Percentiles rank a stretch among this genome's conserved stretches.
Evolutionary conservation across 2,329 filamentous ascomycete genomes (phyloP).

Genomic region (Trichoderma sp.): DNA sequence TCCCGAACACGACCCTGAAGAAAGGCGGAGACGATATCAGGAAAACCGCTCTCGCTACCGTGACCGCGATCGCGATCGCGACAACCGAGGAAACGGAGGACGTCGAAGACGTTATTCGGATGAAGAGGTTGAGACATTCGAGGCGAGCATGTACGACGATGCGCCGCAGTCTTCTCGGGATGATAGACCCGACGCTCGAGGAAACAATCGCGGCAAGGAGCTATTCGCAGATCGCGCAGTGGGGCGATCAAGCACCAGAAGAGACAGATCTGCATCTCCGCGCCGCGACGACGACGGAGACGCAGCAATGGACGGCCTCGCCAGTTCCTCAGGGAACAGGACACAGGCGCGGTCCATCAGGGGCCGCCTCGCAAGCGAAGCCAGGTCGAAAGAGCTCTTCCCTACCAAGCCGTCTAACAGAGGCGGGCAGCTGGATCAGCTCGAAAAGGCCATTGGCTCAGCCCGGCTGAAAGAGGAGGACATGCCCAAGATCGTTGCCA

Average conservation of each 20-base stretch:
- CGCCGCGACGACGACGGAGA: slow-evolving; percentile 44
- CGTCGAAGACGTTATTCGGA: slow-evolving; percentile 41
- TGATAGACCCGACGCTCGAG: slow-evolving; percentile 30
- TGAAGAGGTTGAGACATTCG: slow-evolving; percentile 58
- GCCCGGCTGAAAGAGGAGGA: slow-evolving; percentile 38
- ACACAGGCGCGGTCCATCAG: slow-evolving; percentile 35
- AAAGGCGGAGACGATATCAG: slow-evolving; percentile 60
- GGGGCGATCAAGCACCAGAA: slow-evolving; percentile 31
- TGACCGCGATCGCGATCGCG: slow-evolving; percentile 36
- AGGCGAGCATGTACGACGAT: slow-evolving; percentile 83
- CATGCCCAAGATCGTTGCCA: slow-evolving; percentile 58
- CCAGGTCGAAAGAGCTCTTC: slow-evolving; percentile 40
- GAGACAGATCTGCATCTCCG: slow-evolving; percentile 53
- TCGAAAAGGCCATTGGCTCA: slow-evolving; percentile 41
- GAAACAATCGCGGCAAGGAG: slow-evolving; percentile 55
- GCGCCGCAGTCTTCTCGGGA: slow-evolving; percentile 38
- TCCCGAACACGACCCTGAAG: slow-evolving; percentile 81
- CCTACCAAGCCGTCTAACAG: slow-evolving; percentile 33
- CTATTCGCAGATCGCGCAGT: slow-evolving; percentile 53
- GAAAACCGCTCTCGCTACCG: slow-evolving; percentile 61
- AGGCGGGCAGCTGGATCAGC: slow-evolving; percentile 37
- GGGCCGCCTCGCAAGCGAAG: slow-evolving; percentile 33
- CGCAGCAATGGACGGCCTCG: slow-evolving; percentile 35
- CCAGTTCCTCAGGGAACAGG: slow-evolving; percentile 36
- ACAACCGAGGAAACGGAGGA: slow-evolving; percentile 31